Base-by-base conservation (phyloP, 202 grass and related monocot species). In the Setaria italica region DNA sequence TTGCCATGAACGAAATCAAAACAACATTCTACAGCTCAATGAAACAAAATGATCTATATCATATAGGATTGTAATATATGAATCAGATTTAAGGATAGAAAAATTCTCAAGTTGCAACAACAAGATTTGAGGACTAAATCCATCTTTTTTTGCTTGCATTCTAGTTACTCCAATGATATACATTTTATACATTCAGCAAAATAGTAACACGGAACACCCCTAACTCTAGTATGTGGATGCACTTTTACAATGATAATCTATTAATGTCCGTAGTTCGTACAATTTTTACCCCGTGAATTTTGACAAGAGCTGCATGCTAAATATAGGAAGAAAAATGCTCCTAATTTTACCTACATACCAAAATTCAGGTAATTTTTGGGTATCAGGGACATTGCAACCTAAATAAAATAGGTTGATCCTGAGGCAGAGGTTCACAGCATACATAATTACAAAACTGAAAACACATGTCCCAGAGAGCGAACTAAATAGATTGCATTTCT, bases 1-100 rank as follows among this genome's bases (percentile, higher is more conserved):
- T 55, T 58, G 45, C 9, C 49, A 85, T 5, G n/a, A 46, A 14
- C 2, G 14, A 75, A 43, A 76, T 53, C 1, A 73, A 55, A 53
- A 25, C 1, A 5, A 9, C 17, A 33, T 12, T 42, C 10, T 59
- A 51, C 57, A 32, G 30, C 67, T 51, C 8, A 78, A 48, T 58
- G 46, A 63, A 77, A 78, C 65, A 65, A 48, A 77, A 89, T 11
- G 4, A 33, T 32, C 6, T 45, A 32, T 70, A 82, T 33, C 5
- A 45, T 34, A 46, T 34, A 46, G 58, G 59, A 7, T 2, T 37
- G 45, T 3, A 51, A 46, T 47, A 16, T 85, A 76, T 76, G 37
- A 77, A 76, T 10, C 47, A 50, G 49, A 78, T 53, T 55, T 7
- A 21, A 5, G 53, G 54, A 60, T 39, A 37, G 29, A 21, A 45